A percentile compares a stretch with the other conserved stretches of the same genome.
Evolutionary conservation across 139 green algal genomes (phyloP).

Genomic region (Picochlorum sp.): DNA sequence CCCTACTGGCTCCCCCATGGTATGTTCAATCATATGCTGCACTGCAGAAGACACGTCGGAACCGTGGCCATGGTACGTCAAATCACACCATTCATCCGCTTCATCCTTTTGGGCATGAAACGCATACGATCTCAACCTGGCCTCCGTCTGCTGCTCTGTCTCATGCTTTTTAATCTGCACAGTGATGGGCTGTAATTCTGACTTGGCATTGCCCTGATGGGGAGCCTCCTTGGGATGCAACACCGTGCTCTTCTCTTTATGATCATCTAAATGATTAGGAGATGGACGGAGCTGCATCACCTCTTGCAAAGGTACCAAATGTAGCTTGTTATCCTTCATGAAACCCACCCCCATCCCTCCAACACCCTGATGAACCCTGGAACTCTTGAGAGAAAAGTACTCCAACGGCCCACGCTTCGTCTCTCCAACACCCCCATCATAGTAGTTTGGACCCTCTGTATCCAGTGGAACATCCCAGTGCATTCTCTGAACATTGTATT

Average conservation of each 20-base stretch:
- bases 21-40: background rate
- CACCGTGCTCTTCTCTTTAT: conserved; percentile 10
- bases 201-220: background rate
- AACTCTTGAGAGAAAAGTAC: conserved; percentile 43
- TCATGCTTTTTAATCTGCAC: conserved; percentile 65
- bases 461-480: conserved; percentile 49
- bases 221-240: background rate
- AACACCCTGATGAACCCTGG: conserved; percentile 29
- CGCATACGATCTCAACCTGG: conserved; percentile 48
- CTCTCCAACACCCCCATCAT: conserved; percentile 42
- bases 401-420: conserved; percentile 9
- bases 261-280: conserved; percentile 54
- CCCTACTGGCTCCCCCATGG: background rate
- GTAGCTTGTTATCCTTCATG: conserved; percentile 50
- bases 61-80: conserved; percentile 17
- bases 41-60: background rate
- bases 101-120: conserved; percentile 48
- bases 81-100: conserved; percentile 30
- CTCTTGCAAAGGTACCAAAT: conserved; percentile 71
- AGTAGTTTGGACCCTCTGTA: conserved; percentile 34
- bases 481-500: conserved; percentile 43
- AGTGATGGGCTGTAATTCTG: conserved; percentile 27
- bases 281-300: conserved; percentile 69
- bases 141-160: conserved; percentile 76
- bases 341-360: conserved; percentile 45